Percentiles rank a stretch among this genome's conserved stretches.
Evolutionary conservation across 2,329 filamentous ascomycete species (phyloP).

Genomic region (Cercospora sp.): DNA sequence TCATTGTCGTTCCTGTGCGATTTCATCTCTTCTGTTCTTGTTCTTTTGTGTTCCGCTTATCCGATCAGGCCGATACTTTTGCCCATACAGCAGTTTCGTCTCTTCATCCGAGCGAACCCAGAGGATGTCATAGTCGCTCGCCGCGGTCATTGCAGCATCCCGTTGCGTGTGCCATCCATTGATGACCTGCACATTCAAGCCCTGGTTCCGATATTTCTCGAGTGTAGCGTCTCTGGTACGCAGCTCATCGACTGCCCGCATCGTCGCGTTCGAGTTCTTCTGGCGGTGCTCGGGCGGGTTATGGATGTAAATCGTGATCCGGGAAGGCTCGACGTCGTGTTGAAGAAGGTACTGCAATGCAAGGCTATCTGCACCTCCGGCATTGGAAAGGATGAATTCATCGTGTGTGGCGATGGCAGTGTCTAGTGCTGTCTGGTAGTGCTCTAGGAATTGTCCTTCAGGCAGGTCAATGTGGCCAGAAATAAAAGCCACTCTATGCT

Average conservation of each 20-base stretch:
- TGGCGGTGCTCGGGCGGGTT: neutral
- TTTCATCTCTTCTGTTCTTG: constrained; percentile 1
- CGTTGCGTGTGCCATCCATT: constrained; percentile 10
- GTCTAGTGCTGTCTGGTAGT: neutral
- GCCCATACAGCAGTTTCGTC: constrained; percentile 10
- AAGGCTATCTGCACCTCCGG: constrained; percentile 3
- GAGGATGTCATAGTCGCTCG: constrained; percentile 15
- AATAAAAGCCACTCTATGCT: constrained; percentile 4
- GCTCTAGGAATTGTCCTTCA: constrained; percentile 7
- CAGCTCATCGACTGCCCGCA: neutral
- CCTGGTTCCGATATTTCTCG: neutral
- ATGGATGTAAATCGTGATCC: constrained; percentile 9
- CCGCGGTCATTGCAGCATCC: constrained; percentile 7
- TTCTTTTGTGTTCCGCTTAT: constrained; percentile 15
- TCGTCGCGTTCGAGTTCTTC: neutral
- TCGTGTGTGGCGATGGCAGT: neutral
- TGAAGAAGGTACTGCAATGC: constrained; percentile 7
- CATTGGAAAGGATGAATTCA: constrained; percentile 10
- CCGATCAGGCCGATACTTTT: constrained; percentile 7
- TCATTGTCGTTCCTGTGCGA: neutral
- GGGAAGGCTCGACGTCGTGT: neutral
- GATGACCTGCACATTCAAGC: constrained; percentile 5
- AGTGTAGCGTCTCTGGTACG: neutral
- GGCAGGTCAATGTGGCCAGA: constrained; percentile 17
- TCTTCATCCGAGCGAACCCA: constrained; percentile 13